Percentiles rank a stretch among this genome's conserved stretches.
These are phyloP conservation scores for Artomyces pyxidatus DNA, from an alignment of 768 basidiomycete species.

Conservation along the genomic window DNA sequence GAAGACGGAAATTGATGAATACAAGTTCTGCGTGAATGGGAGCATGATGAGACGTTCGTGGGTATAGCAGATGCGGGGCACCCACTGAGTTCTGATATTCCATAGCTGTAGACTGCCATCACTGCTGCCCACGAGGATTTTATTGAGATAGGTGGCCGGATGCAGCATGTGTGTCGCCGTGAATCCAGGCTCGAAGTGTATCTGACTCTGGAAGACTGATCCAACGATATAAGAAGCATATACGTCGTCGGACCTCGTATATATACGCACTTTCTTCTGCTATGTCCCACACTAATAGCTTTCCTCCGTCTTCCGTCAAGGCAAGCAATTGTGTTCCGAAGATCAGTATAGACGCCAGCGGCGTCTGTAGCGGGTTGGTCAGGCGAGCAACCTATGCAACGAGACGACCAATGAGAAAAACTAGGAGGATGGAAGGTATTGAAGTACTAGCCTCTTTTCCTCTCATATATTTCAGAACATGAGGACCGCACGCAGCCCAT, in stretches of 20 bases:
- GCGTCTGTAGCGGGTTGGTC: slow-evolving; percentile 55
- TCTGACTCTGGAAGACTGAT: slow-evolving; percentile 36
- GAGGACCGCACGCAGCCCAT: slow-evolving; percentile 66
- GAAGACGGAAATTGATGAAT: slow-evolving; percentile 70
- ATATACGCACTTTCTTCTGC: slow-evolving; percentile 42
- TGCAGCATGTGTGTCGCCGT: slow-evolving; percentile 82
- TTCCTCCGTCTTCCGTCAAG: slow-evolving; percentile 68
- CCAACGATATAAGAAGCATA: slow-evolving; percentile 6
- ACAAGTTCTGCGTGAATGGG: slow-evolving; percentile 46
- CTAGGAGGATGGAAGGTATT: background rate
- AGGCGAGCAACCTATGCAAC: slow-evolving; percentile 43
- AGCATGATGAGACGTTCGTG: background rate
- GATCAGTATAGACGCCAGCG: slow-evolving; percentile 57
- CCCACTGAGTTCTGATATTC: slow-evolving; percentile 83
- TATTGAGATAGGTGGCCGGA: slow-evolving; percentile 95
- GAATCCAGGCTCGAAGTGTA: slow-evolving; percentile 79
- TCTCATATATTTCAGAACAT: slow-evolving; percentile 71
- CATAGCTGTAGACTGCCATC: slow-evolving; percentile 86
- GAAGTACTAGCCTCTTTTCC: slow-evolving; percentile 69
- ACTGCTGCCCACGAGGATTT: slow-evolving; percentile 76
- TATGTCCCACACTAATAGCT: slow-evolving; percentile 75
- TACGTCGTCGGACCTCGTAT: slow-evolving; percentile 5
- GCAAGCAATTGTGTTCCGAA: slow-evolving; percentile 80
- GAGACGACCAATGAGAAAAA: slow-evolving; percentile 6
- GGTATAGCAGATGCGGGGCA: slow-evolving; percentile 7